Evolutionary conservation across 495 filamentous ascomycete genomes (phyloP).

Genomic region (Hapsidospora chrysogenum): DNA sequence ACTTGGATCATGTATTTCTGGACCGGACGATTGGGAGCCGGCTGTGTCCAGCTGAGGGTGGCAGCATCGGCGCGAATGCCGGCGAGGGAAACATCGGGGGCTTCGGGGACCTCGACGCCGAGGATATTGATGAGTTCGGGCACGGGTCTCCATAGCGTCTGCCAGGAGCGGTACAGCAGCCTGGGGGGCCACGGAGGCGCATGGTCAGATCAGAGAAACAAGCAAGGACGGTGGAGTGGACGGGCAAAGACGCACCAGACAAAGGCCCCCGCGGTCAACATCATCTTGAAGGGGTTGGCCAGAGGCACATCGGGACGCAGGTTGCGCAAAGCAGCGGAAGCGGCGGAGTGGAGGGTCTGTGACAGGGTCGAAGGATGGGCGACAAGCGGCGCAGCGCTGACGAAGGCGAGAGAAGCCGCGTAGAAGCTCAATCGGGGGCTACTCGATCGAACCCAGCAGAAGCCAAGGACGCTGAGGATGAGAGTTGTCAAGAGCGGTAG

Average conservation of each 20-base stretch:
- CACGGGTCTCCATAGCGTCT: slow-evolving; percentile 77
- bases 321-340: slow-evolving; percentile 7
- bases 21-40: slow-evolving; percentile 58
- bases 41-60: slow-evolving; percentile 80
- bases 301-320: slow-evolving; percentile 14
- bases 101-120: slow-evolving; percentile 80
- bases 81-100: slow-evolving; percentile 82
- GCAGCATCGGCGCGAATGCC: slow-evolving; percentile 75
- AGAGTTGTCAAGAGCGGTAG: slow-evolving; percentile 2
- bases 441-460: neutral
- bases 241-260: slow-evolving; percentile 1
- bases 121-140: slow-evolving; percentile 78
- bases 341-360: neutral
- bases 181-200: slow-evolving; percentile 30
- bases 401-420: neutral
- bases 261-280: neutral
- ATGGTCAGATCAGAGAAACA: slow-evolving; percentile 2
- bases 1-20: slow-evolving; percentile 81
- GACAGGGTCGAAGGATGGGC: neutral
- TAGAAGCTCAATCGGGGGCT: neutral
- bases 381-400: neutral
- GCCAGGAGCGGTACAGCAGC: slow-evolving; percentile 67
- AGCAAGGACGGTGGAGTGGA: neutral
- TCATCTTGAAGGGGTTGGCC: slow-evolving; percentile 2
- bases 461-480: slow-evolving; percentile 2